Conservation (phyloP, 495 filamentous ascomycete genomes). For the Rusavskia elegans region DNA sequence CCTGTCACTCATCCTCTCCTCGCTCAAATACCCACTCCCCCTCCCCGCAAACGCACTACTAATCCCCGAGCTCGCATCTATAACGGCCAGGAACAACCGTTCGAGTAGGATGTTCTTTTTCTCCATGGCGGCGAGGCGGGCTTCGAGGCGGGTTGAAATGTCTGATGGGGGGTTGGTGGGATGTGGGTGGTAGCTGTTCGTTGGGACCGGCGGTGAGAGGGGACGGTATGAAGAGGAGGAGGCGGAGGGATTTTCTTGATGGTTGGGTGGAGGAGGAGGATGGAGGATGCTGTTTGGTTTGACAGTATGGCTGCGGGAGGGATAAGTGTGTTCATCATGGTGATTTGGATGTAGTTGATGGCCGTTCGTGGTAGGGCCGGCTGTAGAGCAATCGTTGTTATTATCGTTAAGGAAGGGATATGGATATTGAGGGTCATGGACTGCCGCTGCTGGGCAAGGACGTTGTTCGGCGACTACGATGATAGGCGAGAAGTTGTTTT, state of each 20-base stretch:
- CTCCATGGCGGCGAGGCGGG: conserved; percentile 17
- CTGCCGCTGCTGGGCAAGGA: neutral
- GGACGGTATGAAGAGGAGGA: neutral
- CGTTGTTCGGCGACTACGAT: conserved; percentile 7
- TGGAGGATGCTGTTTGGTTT: neutral
- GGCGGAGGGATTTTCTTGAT: too few relatives aligned
- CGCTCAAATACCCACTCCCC: neutral
- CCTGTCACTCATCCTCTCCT: neutral
- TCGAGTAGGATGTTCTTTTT: conserved; percentile 21
- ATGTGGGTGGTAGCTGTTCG: too few relatives aligned
- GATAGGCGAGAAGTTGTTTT: conserved; percentile 5
- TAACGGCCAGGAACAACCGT: conserved; percentile 19
- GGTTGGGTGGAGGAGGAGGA: neutral
- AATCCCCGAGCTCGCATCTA: conserved; percentile 4
- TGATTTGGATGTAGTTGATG: neutral
- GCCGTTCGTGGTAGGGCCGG: neutral
- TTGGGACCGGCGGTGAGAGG: neutral
- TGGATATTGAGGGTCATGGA: neutral
- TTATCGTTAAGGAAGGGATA: neutral
- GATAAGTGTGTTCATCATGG: neutral
- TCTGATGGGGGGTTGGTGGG: neutral
- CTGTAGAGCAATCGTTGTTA: too few relatives aligned
- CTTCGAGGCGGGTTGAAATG: conserved; percentile 5
- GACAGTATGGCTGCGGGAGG: neutral
- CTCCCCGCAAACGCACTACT: neutral